Conservation (phyloP, 2,329 filamentous ascomycete genomes). For the Clarireedia homoeocarpa region DNA sequence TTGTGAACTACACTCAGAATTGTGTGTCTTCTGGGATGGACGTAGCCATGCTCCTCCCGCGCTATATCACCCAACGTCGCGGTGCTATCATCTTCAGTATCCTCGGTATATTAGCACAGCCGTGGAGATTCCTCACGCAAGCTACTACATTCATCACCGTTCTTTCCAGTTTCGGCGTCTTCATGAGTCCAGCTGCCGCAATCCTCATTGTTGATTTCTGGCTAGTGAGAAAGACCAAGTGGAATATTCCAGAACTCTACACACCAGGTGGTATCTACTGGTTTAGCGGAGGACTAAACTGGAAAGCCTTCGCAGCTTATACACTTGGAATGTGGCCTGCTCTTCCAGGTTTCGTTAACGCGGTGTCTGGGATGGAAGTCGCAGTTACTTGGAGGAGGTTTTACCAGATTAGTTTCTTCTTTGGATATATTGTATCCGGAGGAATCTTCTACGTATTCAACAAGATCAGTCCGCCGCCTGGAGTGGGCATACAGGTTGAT, state of each 20-base stretch:
- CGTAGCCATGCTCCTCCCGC: slow-evolving; percentile 42
- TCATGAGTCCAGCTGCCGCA: slow-evolving; percentile 41
- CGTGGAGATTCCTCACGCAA: slow-evolving; percentile 41
- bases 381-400: slow-evolving; percentile 31
- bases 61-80: slow-evolving; percentile 48
- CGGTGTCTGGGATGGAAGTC: slow-evolving; percentile 16
- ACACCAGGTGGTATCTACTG: slow-evolving; percentile 34
- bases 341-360: slow-evolving; percentile 28
- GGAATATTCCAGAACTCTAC: slow-evolving; percentile 39
- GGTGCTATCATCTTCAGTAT: slow-evolving; percentile 42
- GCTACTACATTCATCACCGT: slow-evolving; percentile 41
- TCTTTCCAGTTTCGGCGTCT: slow-evolving; percentile 37
- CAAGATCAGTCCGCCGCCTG: slow-evolving; percentile 27
- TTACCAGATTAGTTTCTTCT: slow-evolving; percentile 36
- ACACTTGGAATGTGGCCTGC: slow-evolving; percentile 28
- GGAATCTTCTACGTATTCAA: slow-evolving; percentile 29
- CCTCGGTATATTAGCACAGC: slow-evolving; percentile 38
- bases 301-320: slow-evolving; percentile 34
- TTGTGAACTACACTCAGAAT: slow-evolving; percentile 40
- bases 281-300: slow-evolving; percentile 37
- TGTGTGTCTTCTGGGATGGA: slow-evolving; percentile 47
- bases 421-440: slow-evolving; percentile 33
- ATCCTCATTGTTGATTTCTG: slow-evolving; percentile 51
- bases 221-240: slow-evolving; percentile 35
- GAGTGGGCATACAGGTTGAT: slow-evolving; percentile 18